phyloP scores from a whole-genome alignment of 1,284 basidiomycete species.

The Anthracocystis setariae region DNA sequence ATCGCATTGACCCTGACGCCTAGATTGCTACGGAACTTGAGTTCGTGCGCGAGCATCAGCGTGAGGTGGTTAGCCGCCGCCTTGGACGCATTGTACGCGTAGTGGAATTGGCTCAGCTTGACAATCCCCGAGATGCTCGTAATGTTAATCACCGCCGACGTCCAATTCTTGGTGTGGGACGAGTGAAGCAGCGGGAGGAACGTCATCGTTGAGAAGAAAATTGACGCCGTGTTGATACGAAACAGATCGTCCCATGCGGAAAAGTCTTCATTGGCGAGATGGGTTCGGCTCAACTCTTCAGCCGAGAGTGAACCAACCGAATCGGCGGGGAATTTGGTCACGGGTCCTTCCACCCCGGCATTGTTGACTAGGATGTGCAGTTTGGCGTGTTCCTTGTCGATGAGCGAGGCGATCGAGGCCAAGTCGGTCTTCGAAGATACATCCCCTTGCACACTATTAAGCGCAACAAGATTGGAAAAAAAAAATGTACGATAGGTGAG shows the following conservation, averaged over 20 bases:
- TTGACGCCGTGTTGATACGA: slow-evolving; percentile 38
- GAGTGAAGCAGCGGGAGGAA: slow-evolving; percentile 55
- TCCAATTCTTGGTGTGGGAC: slow-evolving; percentile 13
- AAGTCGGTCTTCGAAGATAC: slow-evolving; percentile 47
- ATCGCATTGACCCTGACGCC: slow-evolving; percentile 55
- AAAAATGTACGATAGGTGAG: too few species aligned
- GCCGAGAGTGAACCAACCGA: slow-evolving; percentile 10
- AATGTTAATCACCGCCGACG: slow-evolving; percentile 50
- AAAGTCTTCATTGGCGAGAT: slow-evolving; percentile 41
- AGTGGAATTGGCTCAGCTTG: slow-evolving; percentile 48
- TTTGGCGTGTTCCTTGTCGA: slow-evolving; percentile 18
- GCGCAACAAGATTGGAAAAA: background rate
- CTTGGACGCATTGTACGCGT: slow-evolving; percentile 60
- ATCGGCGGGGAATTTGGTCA: slow-evolving; percentile 38
- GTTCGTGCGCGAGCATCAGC: slow-evolving; percentile 54
- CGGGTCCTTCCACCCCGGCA: slow-evolving; percentile 56
- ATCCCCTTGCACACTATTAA: slow-evolving; percentile 41
- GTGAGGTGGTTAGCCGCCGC: slow-evolving; percentile 60
- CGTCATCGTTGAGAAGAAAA: slow-evolving; percentile 60
- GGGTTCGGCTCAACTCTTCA: slow-evolving; percentile 15
- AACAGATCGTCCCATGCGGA: slow-evolving; percentile 50
- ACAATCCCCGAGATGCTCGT: slow-evolving; percentile 51
- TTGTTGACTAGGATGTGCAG: slow-evolving; percentile 63
- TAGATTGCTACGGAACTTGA: slow-evolving; percentile 38
- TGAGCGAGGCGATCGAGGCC: slow-evolving; percentile 16